A percentile compares a stretch with the other conserved stretches of the same genome.
These are phyloP conservation scores for Castanea crenata DNA, from an alignment of 306 rosid genomes.

Conservation along the genomic window DNA sequence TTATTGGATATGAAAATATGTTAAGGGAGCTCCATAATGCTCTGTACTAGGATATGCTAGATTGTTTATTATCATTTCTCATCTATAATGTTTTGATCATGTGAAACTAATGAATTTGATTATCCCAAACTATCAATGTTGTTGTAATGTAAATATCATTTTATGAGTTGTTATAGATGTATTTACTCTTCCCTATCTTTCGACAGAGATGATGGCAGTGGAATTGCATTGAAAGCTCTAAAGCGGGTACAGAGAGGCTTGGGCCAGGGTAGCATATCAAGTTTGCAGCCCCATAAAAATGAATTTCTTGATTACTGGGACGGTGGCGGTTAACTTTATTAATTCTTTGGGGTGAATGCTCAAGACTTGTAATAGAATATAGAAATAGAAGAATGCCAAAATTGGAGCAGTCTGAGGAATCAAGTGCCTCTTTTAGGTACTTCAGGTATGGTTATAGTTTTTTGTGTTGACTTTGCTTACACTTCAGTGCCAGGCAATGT, in stretches of 20 bases:
- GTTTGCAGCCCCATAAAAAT: conserved; percentile 45
- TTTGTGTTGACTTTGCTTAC: neutral
- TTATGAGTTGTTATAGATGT: too few species aligned
- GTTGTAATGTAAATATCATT: neutral
- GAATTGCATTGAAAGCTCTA: conserved; percentile 62
- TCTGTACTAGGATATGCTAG: neutral
- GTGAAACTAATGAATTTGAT: conserved; percentile 13
- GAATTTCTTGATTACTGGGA: conserved; percentile 53
- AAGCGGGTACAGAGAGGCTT: conserved; percentile 80
- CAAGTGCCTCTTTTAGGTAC: neutral
- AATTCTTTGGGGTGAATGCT: conserved; percentile 3
- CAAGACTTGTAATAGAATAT: neutral
- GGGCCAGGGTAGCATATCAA: conserved; percentile 66
- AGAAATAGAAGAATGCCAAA: neutral
- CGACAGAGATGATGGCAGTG: conserved; percentile 76
- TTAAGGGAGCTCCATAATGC: conserved; percentile 4
- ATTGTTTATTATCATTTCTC: neutral
- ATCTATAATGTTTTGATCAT: conserved; percentile 16
- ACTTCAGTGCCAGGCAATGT: neutral
- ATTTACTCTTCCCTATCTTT: neutral
- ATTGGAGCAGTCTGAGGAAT: neutral
- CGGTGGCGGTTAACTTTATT: conserved; percentile 17
- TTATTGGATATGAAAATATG: conserved; percentile 15
- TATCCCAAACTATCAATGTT: neutral
- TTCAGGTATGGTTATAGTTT: conserved; percentile 10